These are phyloP conservation scores for Diaporthe aspalathi DNA, from an alignment of 2,329 filamentous ascomycete species.

Conservation along the genomic window DNA sequence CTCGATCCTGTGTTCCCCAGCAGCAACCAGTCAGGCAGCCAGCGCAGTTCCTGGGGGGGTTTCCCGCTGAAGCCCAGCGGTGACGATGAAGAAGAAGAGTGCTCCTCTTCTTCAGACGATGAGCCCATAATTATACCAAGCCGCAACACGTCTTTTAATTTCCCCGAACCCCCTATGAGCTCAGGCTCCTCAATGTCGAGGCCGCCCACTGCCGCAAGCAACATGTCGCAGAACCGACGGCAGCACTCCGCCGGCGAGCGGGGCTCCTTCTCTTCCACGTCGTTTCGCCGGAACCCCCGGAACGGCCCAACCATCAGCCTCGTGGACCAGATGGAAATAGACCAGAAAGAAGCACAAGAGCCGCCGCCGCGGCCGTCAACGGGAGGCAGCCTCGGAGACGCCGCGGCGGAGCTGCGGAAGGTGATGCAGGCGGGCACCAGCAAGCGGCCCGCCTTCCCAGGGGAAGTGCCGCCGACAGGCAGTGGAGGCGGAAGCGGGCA, in stretches of 20 bases:
- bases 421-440: slow-evolving; percentile 61
- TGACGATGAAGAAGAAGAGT: slow-evolving; percentile 51
- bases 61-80: slow-evolving; percentile 7
- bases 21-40: slow-evolving; percentile 40
- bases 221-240: slow-evolving; percentile 25
- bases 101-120: slow-evolving; percentile 70
- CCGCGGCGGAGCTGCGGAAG: slow-evolving; percentile 69
- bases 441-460: slow-evolving; percentile 41
- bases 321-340: slow-evolving; percentile 33
- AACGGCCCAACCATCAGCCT: neutral
- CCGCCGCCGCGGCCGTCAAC: slow-evolving; percentile 31
- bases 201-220: slow-evolving; percentile 46
- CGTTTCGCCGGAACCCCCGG: neutral
- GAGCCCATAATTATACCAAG: slow-evolving; percentile 75
- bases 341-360: slow-evolving; percentile 24
- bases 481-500: slow-evolving; percentile 48
- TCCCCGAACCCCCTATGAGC: slow-evolving; percentile 60
- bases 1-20: slow-evolving; percentile 52
- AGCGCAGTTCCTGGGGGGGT: slow-evolving; percentile 20
- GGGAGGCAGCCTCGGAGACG: slow-evolving; percentile 58
- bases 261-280: neutral
- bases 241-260: slow-evolving; percentile 35
- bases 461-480: slow-evolving; percentile 32
- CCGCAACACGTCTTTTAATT: slow-evolving; percentile 67
- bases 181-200: slow-evolving; percentile 32